Percentiles rank a stretch among this genome's conserved stretches.
These are phyloP conservation scores for Ulota crispa DNA, from an alignment of 225 moss, liverwort and hornwort species.

Conservation along the genomic window DNA sequence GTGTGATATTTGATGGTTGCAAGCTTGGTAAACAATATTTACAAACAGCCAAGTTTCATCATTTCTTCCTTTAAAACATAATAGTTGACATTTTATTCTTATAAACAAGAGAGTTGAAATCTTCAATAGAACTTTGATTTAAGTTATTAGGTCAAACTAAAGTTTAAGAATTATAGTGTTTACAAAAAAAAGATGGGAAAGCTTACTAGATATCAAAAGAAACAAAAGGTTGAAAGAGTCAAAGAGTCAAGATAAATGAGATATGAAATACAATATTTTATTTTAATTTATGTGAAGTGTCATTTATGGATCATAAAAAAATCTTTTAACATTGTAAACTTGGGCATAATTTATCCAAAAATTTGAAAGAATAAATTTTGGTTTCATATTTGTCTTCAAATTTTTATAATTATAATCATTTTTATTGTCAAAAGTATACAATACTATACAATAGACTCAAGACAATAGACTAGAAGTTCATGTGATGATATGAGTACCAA, in stretches of 20 bases:
- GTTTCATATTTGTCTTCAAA: not conserved
- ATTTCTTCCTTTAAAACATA: not conserved
- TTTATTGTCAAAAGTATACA: not conserved
- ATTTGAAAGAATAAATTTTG: not conserved
- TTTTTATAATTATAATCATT: not conserved
- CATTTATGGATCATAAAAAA: not conserved
- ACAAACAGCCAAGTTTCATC: not conserved
- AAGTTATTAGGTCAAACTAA: not conserved
- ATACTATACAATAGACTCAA: no score
- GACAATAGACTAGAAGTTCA: not conserved
- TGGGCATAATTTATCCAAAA: not conserved
- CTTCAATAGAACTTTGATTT: not conserved
- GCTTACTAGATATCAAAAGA: not conserved
- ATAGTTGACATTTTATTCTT: fast-evolving
- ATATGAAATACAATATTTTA: not conserved
- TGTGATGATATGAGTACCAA: not conserved
- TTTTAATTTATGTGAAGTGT: not conserved
- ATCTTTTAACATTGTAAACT: not conserved
- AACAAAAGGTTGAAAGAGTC: not conserved
- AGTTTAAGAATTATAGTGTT: fast-evolving
- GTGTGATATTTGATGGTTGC: not conserved
- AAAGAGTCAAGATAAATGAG: not conserved
- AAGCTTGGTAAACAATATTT: not conserved
- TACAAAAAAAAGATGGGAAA: not conserved
- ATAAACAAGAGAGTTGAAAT: fast-evolving